Conservation (phyloP, 768 basidiomycete species). For the Rhizopogon roseolus region DNA sequence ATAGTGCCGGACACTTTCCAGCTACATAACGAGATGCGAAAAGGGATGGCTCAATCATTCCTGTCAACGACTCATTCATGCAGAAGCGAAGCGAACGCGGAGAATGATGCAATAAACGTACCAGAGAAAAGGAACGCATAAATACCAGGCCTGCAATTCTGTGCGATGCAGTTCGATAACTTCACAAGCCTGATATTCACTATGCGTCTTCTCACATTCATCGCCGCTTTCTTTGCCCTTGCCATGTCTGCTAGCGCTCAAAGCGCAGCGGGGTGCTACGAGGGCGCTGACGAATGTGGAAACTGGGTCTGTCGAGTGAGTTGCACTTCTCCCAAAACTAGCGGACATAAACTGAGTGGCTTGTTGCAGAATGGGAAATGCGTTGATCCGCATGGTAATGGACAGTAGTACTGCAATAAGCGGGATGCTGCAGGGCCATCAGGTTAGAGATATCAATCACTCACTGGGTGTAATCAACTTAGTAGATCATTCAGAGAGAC, state of each 20-base stretch:
- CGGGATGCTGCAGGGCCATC: background rate
- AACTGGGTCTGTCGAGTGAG: background rate
- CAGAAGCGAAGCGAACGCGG: background rate
- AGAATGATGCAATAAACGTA: background rate
- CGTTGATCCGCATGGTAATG: too few relatives aligned
- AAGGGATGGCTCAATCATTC: too few relatives aligned
- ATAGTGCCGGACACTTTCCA: too few relatives aligned
- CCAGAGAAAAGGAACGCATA: background rate
- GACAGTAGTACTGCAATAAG: too few relatives aligned
- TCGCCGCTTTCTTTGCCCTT: background rate
- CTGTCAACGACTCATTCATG: background rate
- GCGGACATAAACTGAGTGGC: background rate
- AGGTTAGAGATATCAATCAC: background rate
- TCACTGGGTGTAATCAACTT: background rate
- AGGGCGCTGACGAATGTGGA: background rate
- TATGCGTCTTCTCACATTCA: background rate
- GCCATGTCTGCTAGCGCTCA: background rate
- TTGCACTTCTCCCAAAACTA: background rate
- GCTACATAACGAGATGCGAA: too few relatives aligned
- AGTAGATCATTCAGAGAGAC: too few relatives aligned
- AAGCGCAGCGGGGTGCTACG: background rate
- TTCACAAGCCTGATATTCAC: background rate
- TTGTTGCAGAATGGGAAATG: background rate
- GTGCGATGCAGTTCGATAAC: too few relatives aligned
- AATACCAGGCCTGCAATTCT: background rate